A percentile compares a stretch with the other conserved stretches of the same genome.
phyloP scores from a whole-genome alignment of 306 rosid genomes.

The Rubus idaeus region DNA sequence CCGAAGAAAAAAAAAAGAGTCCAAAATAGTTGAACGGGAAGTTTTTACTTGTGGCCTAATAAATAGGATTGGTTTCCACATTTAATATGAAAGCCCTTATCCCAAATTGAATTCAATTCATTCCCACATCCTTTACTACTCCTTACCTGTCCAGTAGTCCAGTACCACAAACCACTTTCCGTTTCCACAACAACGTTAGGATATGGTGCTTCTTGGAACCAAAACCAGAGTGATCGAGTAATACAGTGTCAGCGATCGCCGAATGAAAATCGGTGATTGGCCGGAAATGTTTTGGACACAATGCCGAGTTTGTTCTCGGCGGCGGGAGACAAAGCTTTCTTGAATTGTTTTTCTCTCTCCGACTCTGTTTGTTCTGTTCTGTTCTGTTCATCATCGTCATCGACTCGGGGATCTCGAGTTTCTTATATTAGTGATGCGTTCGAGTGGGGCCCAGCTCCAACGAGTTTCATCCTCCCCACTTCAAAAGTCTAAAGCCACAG shows the following conservation, averaged over 20 bases:
- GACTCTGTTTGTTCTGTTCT: not conserved
- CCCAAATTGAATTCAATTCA: not conserved
- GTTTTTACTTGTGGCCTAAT: not conserved
- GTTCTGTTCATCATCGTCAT: not conserved
- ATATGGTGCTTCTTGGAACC: too few relatives aligned
- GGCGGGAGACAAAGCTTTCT: too few relatives aligned
- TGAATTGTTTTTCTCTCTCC: not conserved
- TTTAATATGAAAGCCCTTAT: slow-evolving; percentile 8
- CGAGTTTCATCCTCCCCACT: slow-evolving; percentile 10
- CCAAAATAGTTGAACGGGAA: slow-evolving; percentile 17
- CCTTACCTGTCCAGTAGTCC: slow-evolving; percentile 19
- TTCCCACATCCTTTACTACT: not conserved
- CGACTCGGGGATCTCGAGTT: not conserved
- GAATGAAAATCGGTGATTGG: too few relatives aligned
- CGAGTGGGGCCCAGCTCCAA: not conserved
- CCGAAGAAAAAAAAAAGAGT: not conserved
- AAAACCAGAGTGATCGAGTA: too few relatives aligned
- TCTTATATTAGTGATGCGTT: not conserved
- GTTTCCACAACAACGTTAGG: too few relatives aligned
- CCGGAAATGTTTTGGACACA: too few relatives aligned
- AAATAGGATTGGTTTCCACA: slow-evolving; percentile 19
- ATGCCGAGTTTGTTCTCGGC: too few relatives aligned
- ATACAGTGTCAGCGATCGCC: too few relatives aligned
- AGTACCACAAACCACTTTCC: slow-evolving; percentile 7
- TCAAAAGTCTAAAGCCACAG: not conserved